These are phyloP conservation scores for Clonostachys sp. DNA, from an alignment of 2,329 filamentous ascomycete genomes.

Conservation along the genomic window DNA sequence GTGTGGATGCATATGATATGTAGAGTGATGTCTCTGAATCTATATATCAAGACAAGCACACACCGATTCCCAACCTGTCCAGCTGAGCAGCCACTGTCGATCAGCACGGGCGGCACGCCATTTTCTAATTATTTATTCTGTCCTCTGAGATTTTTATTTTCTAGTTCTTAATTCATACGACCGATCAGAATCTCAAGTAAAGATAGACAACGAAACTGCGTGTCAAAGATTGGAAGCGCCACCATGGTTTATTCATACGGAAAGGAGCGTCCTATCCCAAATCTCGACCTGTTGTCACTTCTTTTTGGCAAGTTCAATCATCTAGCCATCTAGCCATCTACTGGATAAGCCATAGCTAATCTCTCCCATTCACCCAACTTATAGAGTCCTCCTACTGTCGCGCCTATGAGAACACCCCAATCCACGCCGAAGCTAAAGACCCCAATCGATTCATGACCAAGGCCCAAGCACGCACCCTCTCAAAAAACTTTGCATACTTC, in stretches of 20 bases:
- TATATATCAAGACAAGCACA: no score
- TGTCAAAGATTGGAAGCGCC: neutral
- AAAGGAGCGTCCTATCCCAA: conserved; percentile 23
- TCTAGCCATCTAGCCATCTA: neutral
- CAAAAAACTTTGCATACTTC: conserved; percentile 48
- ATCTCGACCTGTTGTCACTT: conserved; percentile 34
- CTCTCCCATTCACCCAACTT: neutral
- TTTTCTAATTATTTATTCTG: no score
- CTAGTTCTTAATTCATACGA: no score
- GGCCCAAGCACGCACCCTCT: conserved; percentile 37
- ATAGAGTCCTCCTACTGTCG: conserved; percentile 23
- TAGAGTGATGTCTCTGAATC: no score
- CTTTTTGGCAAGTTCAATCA: conserved; percentile 30
- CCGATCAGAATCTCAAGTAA: no score
- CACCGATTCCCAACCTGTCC: no score
- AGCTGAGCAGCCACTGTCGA: no score
- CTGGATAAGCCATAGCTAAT: neutral
- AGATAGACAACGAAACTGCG: no score
- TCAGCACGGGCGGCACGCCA: no score
- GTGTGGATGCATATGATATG: no score
- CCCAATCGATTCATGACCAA: conserved; percentile 50
- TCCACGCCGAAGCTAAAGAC: conserved; percentile 54
- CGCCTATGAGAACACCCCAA: conserved; percentile 38
- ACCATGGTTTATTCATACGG: conserved; percentile 29
- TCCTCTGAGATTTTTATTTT: no score